These are phyloP conservation scores for Lathyrus tuberosus DNA, from an alignment of 306 rosid genomes.

Conservation along the genomic window DNA sequence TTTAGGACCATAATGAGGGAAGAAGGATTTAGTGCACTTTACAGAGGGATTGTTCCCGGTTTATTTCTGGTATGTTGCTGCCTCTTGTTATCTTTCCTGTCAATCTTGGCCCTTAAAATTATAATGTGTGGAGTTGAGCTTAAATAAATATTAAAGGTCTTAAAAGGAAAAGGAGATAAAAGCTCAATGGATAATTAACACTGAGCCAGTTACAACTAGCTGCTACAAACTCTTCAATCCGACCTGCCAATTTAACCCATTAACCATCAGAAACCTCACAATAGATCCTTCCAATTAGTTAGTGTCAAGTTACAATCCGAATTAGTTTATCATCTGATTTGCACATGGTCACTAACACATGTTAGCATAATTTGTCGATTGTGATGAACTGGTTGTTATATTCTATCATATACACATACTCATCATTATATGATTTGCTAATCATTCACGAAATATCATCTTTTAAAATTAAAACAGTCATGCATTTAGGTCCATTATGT, in stretches of 20 bases:
- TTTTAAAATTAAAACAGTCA: conserved; percentile 54
- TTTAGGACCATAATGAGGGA: conserved; percentile 87
- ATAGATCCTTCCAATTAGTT: conserved; percentile 11
- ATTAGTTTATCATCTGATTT: conserved; percentile 14
- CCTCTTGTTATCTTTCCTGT: conserved; percentile 33
- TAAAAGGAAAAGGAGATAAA: neutral
- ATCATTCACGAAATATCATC: conserved; percentile 23
- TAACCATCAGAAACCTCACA: conserved; percentile 18
- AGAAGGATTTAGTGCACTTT: conserved; percentile 79
- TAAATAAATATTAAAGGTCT: conserved; percentile 19
- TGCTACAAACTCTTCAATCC: neutral
- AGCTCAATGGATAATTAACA: neutral
- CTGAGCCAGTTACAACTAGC: conserved; percentile 9
- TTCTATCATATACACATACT: conserved; percentile 22
- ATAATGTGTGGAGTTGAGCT: conserved; percentile 5
- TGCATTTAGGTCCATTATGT: conserved; percentile 82
- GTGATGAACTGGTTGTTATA: conserved; percentile 8
- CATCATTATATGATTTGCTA: conserved; percentile 31
- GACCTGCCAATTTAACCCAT: conserved; percentile 7
- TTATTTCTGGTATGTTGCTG: conserved; percentile 77
- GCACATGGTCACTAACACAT: conserved; percentile 12
- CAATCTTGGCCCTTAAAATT: conserved; percentile 21
- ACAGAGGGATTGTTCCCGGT: conserved; percentile 85
- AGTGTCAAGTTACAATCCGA: neutral
- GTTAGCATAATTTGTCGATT: conserved; percentile 1